Evolutionary conservation across 768 basidiomycete species (phyloP), one percentile per base, ranked within the genome.

Genomic region (Kwoniella europaea): DNA sequence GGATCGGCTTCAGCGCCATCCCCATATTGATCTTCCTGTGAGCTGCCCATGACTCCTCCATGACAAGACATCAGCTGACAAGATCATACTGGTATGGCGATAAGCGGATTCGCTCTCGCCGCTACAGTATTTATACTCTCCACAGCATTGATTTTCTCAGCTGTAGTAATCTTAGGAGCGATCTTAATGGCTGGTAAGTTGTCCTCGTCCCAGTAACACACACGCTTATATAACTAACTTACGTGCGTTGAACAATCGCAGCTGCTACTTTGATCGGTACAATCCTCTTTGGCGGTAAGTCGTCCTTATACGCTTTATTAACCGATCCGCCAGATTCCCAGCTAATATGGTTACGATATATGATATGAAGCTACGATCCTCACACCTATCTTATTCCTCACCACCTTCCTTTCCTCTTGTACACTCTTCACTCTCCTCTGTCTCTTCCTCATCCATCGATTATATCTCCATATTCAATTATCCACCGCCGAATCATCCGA

Each of bases 361-460:
- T 20, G 16, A 15, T 29, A 13, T 44, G 42, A 22, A 57, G 59
- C 43, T 46, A 29, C 24, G 42, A 35, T 78, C 56, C 75, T 81
- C 63, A 71, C 77, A 15, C 79, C 79, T 12, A 57, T 77, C 24
- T 67, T 81, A 5, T 71, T 79, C 58, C 60, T 77, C 65, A 79
- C 76, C 4, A 57, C 74, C 18, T 57, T 76, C 60, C 18, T 74
- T 27, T 71, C 79, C 20, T 27, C 73, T 24, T 35, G 57, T 54
- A 60, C 69, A 22, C 71, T 79, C 13, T 43, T 74, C 1, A 71
- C 68, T 63, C 73, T 81, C 5, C 29, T 81, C 4, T 46, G 69
- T 16, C 69, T 77, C 46, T 81, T 81, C 71, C 78, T 81, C n/a
- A 57, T 66, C 3, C 76, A 81, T 62, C 55, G 79, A 41, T 73